Percentiles rank a stretch among this genome's conserved stretches.
Evolutionary conservation across 2,329 filamentous ascomycete species (phyloP).

Genomic region (Penicillium fuscoglaucum): DNA sequence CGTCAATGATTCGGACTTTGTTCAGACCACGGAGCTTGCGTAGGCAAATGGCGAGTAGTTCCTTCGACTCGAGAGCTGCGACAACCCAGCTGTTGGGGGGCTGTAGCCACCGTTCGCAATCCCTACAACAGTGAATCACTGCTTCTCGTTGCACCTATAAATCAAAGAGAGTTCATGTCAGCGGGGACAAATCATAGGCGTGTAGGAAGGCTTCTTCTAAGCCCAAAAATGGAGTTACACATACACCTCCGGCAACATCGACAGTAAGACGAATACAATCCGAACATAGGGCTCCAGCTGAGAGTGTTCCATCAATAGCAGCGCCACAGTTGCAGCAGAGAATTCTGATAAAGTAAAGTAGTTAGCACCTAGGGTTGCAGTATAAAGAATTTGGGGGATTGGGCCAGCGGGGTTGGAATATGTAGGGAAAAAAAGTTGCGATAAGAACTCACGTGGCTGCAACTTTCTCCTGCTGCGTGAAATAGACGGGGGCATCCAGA

Average conservation of each 20-base stretch:
- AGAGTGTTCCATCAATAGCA: slow-evolving; percentile 85
- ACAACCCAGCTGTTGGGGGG: slow-evolving; percentile 85
- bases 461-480: slow-evolving; percentile 43
- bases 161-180: not conserved
- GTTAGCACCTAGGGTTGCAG: not conserved
- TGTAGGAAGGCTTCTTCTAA: not conserved
- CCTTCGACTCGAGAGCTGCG: slow-evolving; percentile 81
- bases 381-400: not conserved
- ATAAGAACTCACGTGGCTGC: slow-evolving; percentile 55
- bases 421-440: slow-evolving; percentile 11
- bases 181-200: not conserved
- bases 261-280: slow-evolving; percentile 94
- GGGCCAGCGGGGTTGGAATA: not conserved
- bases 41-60: slow-evolving; percentile 87
- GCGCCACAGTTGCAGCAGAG: slow-evolving; percentile 98
- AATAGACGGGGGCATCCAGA: slow-evolving; percentile 56
- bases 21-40: slow-evolving; percentile 81
- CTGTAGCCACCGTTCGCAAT: slow-evolving; percentile 91
- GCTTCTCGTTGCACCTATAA: slow-evolving; percentile 73
- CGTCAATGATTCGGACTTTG: slow-evolving; percentile 93
- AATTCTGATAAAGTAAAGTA: slow-evolving; percentile 61
- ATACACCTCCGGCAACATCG: slow-evolving; percentile 80
- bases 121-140: slow-evolving; percentile 83
- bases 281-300: slow-evolving; percentile 85
- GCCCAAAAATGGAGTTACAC: not conserved